Conservation (phyloP, 805 yeast genomes). For the Teunomyces aglyptinius region DNA sequence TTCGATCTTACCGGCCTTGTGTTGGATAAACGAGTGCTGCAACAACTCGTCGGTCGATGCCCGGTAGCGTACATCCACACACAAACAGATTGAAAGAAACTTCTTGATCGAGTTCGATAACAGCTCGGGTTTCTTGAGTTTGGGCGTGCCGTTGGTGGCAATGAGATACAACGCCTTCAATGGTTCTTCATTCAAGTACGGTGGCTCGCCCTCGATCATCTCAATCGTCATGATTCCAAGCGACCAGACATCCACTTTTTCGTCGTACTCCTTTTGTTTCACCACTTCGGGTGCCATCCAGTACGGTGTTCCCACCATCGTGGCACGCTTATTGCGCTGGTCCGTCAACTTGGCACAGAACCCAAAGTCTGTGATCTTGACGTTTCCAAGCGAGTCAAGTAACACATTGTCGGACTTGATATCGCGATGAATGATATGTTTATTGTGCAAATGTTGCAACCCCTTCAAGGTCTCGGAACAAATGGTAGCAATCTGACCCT, state of each 20-base stretch:
- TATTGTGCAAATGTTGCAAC: slow-evolving; percentile 84
- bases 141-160: slow-evolving; percentile 81
- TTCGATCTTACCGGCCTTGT: slow-evolving; percentile 56
- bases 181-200: slow-evolving; percentile 77
- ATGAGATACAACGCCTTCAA: slow-evolving; percentile 72
- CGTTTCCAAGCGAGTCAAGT: slow-evolving; percentile 42
- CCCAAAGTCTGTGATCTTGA: slow-evolving; percentile 47
- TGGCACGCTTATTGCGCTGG: slow-evolving; percentile 68
- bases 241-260: slow-evolving; percentile 82
- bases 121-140: slow-evolving; percentile 63
- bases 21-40: slow-evolving; percentile 66
- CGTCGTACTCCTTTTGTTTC: slow-evolving; percentile 75
- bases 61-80: slow-evolving; percentile 90
- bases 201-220: slow-evolving; percentile 86
- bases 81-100: slow-evolving; percentile 84
- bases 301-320: slow-evolving; percentile 87
- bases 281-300: slow-evolving; percentile 94
- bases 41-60: slow-evolving; percentile 88
- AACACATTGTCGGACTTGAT: slow-evolving; percentile 47
- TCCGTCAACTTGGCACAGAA: slow-evolving; percentile 71
- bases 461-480: slow-evolving; percentile 91
- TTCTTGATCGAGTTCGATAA: slow-evolving; percentile 76
- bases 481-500: slow-evolving; percentile 87
- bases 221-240: slow-evolving; percentile 84
- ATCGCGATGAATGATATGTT: slow-evolving; percentile 79